A percentile compares a stretch with the other conserved stretches of the same genome.
Evolutionary conservation across 1,284 basidiomycete species (phyloP).

Genomic region (Coniferiporia weirii): DNA sequence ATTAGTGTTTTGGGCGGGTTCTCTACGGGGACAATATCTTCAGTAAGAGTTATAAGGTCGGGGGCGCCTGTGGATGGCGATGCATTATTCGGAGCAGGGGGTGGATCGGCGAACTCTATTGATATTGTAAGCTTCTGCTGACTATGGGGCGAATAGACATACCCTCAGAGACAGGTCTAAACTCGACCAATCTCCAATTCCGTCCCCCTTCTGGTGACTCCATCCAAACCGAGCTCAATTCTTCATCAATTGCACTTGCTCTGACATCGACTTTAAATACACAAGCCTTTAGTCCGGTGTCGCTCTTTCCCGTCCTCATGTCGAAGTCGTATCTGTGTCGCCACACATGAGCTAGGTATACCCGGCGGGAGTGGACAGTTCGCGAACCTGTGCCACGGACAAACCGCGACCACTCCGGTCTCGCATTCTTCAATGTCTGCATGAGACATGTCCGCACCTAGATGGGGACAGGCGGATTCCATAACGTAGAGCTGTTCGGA

Average conservation of each 20-base stretch:
- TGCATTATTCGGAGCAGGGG: slow-evolving; percentile 34
- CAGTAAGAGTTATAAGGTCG: slow-evolving; percentile 19
- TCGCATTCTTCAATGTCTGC: slow-evolving; percentile 74
- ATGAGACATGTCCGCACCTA: slow-evolving; percentile 79
- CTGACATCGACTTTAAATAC: slow-evolving; percentile 65
- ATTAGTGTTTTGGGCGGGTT: slow-evolving; percentile 59
- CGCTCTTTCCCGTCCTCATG: slow-evolving; percentile 64
- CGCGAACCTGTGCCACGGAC: slow-evolving; percentile 77
- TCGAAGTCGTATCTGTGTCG: slow-evolving; percentile 64
- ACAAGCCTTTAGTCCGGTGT: slow-evolving; percentile 76
- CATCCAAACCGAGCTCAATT: slow-evolving; percentile 54
- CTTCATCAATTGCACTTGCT: slow-evolving; percentile 31
- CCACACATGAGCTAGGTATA: slow-evolving; percentile 22
- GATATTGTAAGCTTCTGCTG: background rate
- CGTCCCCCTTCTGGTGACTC: slow-evolving; percentile 53
- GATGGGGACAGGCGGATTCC: slow-evolving; percentile 82
- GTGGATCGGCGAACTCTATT: slow-evolving; percentile 69
- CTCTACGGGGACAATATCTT: slow-evolving; percentile 43
- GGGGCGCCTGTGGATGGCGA: slow-evolving; percentile 19
- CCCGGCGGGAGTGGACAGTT: background rate
- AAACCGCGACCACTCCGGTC: slow-evolving; percentile 56
- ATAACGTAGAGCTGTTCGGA: slow-evolving; percentile 70
- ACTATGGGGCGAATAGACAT: slow-evolving; percentile 13
- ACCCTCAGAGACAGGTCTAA: slow-evolving; percentile 82
- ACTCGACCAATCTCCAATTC: slow-evolving; percentile 69